Evolutionary conservation across 176 grass and related monocot species (phyloP), one percentile per base, ranked within the genome.

Genomic region (Oropetium thomaeum): DNA sequence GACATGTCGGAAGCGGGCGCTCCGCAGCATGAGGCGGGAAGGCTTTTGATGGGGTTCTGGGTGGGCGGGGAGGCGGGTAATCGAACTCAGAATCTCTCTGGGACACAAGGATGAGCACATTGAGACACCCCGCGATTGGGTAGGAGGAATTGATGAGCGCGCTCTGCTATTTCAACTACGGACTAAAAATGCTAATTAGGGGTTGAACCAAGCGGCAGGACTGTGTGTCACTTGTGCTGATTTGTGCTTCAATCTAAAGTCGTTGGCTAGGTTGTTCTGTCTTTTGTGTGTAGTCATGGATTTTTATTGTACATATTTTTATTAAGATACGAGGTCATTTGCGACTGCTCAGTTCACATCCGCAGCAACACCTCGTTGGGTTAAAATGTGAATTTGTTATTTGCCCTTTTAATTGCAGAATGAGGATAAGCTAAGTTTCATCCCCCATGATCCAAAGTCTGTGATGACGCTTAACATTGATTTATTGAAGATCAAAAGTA

Each of bases 401-500:
- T 57, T 87, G 15, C 77, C 40, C 34, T 80, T 71, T 57, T 58
- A 32, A 78, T 72, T 85, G 71, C 75, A 97, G 94, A 85, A 35
- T 8, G 90, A 93, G 22, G 90, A 97, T 67, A 91, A 65, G 27
- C 78, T 97, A 45, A 62, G 65, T 66, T 97, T 97, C 70, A 73
- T 65, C 31, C 94, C 90, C 5, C 71, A 87, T 71, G 94, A 97
- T 86, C 88, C 84, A 0, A 67, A 81, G 25, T 97, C 94, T 1
- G 70, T 76, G 5, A 93, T 91, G 94, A 97, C 93, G 78, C 64
- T 97, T 68, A 93, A 85, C 62, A 88, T 91, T 1, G 88, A 93
- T 65, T 93, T 97, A 75, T 65, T 35, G 31, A 97, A 39, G 70
- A 97, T 97, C 68, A 97, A 93, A 97, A 86, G 94, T 93, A 89